Percentiles rank a stretch among this genome's conserved stretches.
Conservation (phyloP, 345 rosid genomes). For the Hirschfeldia incana region DNA sequence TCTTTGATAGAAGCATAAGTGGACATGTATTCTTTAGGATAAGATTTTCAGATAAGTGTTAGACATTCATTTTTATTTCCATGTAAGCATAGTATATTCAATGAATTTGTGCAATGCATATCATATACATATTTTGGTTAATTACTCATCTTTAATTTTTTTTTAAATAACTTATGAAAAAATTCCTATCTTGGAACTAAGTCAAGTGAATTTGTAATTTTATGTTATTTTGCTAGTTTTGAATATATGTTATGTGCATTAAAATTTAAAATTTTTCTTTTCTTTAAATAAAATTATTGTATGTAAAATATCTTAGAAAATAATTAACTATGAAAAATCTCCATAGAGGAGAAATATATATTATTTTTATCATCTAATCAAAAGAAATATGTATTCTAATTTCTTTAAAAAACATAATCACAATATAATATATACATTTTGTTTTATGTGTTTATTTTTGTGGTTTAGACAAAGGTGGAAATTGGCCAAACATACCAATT, state of each 20-base stretch:
- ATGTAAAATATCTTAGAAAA: background rate
- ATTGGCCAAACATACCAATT: no score
- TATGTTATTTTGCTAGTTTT: background rate
- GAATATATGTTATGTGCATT: background rate
- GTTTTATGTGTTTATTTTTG: no score
- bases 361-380: no score
- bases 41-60: constrained; percentile 29
- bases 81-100: constrained; percentile 17
- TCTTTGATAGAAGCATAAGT: constrained; percentile 31
- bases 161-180: background rate
- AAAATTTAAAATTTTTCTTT: background rate
- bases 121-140: background rate
- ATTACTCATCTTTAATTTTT: background rate
- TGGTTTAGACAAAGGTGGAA: no score
- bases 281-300: background rate
- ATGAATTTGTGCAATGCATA: constrained; percentile 2
- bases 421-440: no score
- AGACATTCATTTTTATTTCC: constrained; percentile 22
- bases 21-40: constrained; percentile 24
- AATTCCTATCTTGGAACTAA: background rate
- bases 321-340: background rate
- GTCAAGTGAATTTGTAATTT: background rate
- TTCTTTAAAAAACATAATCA: no score
- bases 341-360: background rate
- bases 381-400: no score